A percentile compares a stretch with the other conserved stretches of the same genome.
phyloP scores from a whole-genome alignment of 129 eudicot species.

The Tanacetum coccineum region DNA sequence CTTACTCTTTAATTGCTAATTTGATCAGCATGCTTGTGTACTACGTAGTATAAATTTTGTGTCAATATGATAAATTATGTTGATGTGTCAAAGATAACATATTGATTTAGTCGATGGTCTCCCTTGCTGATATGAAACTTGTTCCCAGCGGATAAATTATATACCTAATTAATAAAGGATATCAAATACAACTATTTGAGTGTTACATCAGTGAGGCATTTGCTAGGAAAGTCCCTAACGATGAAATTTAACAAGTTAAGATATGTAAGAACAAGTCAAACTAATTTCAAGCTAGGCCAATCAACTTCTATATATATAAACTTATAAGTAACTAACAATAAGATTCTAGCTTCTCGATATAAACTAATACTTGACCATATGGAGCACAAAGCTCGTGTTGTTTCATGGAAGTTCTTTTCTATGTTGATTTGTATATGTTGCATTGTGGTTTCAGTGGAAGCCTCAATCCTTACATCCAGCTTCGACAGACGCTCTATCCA shows the following conservation, averaged over 20 bases:
- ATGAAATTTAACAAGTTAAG: background rate
- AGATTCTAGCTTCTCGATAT: background rate
- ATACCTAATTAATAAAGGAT: no score
- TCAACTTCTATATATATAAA: background rate
- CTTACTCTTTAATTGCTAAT: no score
- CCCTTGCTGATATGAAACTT: no score
- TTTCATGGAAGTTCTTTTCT: background rate
- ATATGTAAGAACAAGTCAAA: background rate
- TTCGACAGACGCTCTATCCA: background rate
- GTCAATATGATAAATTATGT: no score
- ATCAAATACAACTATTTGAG: no score
- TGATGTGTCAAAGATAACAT: no score
- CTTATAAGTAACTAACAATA: background rate
- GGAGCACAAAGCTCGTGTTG: background rate
- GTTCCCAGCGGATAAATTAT: no score
- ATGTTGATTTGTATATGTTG: background rate
- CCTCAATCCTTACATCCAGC: background rate
- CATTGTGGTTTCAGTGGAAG: background rate
- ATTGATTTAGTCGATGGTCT: no score
- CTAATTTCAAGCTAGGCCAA: background rate
- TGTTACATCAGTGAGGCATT: no score
- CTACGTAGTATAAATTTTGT: no score
- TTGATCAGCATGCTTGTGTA: no score
- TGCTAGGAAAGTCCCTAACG: no score
- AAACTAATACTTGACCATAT: background rate